Percentiles rank a stretch among this genome's conserved stretches.
phyloP scores from a whole-genome alignment of 768 basidiomycete genomes.

The Terana coerulea region DNA sequence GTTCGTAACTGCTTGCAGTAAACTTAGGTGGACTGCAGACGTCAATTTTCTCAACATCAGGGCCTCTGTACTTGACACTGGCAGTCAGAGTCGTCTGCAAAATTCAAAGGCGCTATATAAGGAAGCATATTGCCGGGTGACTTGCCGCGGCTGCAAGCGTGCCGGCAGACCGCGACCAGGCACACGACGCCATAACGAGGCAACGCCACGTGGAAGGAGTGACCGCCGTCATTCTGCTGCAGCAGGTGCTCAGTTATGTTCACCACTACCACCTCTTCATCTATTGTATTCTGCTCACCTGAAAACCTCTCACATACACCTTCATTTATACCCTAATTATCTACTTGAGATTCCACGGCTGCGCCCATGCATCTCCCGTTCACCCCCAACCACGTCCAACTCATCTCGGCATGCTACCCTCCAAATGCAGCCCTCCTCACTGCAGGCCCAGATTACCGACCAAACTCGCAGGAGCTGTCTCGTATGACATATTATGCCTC shows the following conservation, averaged over 20 bases:
- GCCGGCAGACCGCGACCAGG: not conserved
- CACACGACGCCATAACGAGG: not conserved
- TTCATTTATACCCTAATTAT: conserved; percentile 8
- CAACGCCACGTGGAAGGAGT: conserved; percentile 1
- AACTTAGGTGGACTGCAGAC: not conserved
- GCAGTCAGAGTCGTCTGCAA: not conserved
- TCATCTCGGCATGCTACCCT: conserved; percentile 86
- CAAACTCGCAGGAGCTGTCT: conserved; percentile 83
- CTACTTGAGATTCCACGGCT: not conserved
- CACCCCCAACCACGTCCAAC: conserved; percentile 79
- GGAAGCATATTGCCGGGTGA: too few relatives aligned
- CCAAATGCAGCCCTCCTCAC: conserved; percentile 69
- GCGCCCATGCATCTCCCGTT: conserved; percentile 63
- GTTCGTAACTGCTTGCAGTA: not conserved
- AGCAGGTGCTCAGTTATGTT: not conserved
- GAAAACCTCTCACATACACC: conserved; percentile 1
- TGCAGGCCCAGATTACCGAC: conserved; percentile 72
- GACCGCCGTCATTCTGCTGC: not conserved
- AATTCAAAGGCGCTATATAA: too few relatives aligned
- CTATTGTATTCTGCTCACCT: not conserved
- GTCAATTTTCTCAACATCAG: not conserved
- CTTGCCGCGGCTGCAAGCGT: not conserved
- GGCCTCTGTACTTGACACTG: not conserved
- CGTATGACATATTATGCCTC: conserved; percentile 84
- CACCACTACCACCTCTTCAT: not conserved